Conservation (phyloP, 2,329 filamentous ascomycete genomes). For the Fusarium odoratissimum region DNA sequence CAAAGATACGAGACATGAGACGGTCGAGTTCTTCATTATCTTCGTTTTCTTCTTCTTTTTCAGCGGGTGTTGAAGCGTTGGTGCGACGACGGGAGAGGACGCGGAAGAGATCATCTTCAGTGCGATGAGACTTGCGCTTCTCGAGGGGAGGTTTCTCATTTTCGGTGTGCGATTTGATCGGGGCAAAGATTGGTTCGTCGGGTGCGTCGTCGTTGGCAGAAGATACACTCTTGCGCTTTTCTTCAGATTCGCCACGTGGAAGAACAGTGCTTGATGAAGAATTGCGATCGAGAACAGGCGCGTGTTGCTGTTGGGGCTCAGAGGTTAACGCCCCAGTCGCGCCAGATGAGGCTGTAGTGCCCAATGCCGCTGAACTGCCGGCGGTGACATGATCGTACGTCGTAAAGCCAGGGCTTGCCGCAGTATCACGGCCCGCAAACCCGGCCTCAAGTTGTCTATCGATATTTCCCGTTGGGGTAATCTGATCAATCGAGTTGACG, state of each 20-base stretch:
- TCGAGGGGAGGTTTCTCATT: constrained; percentile 34
- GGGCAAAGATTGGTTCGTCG: constrained; percentile 40
- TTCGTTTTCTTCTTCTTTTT: constrained; percentile 53
- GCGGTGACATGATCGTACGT: constrained; percentile 8
- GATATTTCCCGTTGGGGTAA: constrained; percentile 16
- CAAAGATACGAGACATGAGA: constrained; percentile 78
- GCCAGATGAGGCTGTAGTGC: neutral
- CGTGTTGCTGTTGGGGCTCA: neutral
- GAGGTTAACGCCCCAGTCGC: constrained; percentile 2
- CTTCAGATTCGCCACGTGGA: neutral
- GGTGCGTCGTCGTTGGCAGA: neutral
- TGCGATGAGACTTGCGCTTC: constrained; percentile 46
- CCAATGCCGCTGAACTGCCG: constrained; percentile 1
- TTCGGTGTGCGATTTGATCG: constrained; percentile 43
- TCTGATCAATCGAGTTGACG: constrained; percentile 3
- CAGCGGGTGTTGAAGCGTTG: constrained; percentile 43
- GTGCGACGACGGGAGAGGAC: constrained; percentile 62
- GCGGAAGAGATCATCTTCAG: constrained; percentile 64
- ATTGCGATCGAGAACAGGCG: neutral
- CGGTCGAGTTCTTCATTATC: constrained; percentile 65
- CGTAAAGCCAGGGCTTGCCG: neutral
- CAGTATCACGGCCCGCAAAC: constrained; percentile 10
- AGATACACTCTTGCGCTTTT: neutral
- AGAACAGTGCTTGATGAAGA: constrained; percentile 30
- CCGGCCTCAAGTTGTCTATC: constrained; percentile 28